These are phyloP conservation scores for Quercus glauca DNA, from an alignment of 306 rosid genomes.

Conservation along the genomic window DNA sequence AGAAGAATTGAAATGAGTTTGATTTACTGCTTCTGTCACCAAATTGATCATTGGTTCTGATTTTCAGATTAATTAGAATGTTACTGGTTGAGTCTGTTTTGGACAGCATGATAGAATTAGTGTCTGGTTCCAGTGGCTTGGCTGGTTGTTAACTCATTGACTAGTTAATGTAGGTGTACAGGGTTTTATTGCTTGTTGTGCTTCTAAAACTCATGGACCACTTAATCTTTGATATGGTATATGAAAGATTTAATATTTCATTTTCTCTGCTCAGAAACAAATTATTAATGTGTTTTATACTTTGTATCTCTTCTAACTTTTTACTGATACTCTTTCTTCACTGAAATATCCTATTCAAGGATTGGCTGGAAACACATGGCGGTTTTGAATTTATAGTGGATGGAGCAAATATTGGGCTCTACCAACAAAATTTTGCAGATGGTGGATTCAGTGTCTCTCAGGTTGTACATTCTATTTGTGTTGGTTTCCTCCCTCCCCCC, in stretches of 20 bases:
- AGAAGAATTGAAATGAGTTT: not conserved
- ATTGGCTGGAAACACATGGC: constrained; percentile 62
- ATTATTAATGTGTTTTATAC: not conserved
- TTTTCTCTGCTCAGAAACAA: not conserved
- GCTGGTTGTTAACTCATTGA: not conserved
- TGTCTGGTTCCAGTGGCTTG: not conserved
- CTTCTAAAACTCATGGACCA: not conserved
- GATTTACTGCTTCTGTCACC: not conserved
- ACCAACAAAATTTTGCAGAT: constrained; percentile 91
- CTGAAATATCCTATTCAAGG: constrained; percentile 31
- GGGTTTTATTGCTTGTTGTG: not conserved
- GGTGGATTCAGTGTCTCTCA: constrained; percentile 81
- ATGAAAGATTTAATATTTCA: not conserved
- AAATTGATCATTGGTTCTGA: not conserved
- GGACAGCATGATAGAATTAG: not conserved
- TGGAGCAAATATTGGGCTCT: constrained; percentile 90
- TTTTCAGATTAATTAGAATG: not conserved
- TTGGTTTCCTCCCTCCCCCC: not conserved
- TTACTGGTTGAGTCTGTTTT: not conserved
- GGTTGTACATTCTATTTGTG: constrained; percentile 48
- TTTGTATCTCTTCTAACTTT: not conserved
- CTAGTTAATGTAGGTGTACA: not conserved
- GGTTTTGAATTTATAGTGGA: constrained; percentile 73
- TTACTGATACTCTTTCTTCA: constrained; percentile 2
- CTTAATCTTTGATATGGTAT: not conserved